Base-by-base conservation (phyloP, 768 basidiomycete species). In the Mrakia frigida region DNA sequence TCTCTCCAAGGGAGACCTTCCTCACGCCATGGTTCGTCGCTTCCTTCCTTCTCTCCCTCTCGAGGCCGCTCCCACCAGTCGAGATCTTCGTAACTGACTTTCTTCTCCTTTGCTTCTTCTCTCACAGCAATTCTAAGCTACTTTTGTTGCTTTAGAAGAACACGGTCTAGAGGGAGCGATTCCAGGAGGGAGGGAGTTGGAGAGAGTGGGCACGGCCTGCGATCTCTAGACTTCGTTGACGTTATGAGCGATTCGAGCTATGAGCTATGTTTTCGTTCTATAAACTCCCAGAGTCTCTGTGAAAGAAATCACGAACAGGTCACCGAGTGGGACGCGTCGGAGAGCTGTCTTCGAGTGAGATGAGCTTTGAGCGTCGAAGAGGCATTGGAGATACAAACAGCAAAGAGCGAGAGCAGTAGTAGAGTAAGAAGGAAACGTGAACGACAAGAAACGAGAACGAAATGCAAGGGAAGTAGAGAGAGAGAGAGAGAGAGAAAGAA, bases 1-100 rank as follows among this genome's bases (percentile, higher is more conserved):
- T 83, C 88, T 99, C 78, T 93, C 93, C 81, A 97, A 95, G 88
- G 94, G 95, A 78, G 94, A 98, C 86, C 93, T 88, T 87, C 93
- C 97, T 83, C 97, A 99, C 87, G 89, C 92, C 86, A 84, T 99
- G 86, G 88, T 88, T 56, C 56, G 56, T 56, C 11, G 6, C 53
- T 28, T 25, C 10, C 10, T 28, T 28, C 46, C 1, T 21, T 50
- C 46, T 16, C 46, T 21, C 21, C 46, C 6, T 5, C 39, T 50
- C 46, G 46, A 50, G 11, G n/a, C n/a, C n/a, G n/a, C n/a, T n/a
- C n/a, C n/a, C n/a, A n/a, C 11, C 11, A 43, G 10, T 43, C 43
- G 43, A 50, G 46, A 50, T 18, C 16, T 18, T 50, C 46, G 16
- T 50, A n/a, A 21, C 46, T 50, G 46, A 50, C 35, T 4, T 5